These are phyloP conservation scores for Stachybotrys elegans DNA, from an alignment of 2,329 filamentous ascomycete genomes.

Conservation along the genomic window DNA sequence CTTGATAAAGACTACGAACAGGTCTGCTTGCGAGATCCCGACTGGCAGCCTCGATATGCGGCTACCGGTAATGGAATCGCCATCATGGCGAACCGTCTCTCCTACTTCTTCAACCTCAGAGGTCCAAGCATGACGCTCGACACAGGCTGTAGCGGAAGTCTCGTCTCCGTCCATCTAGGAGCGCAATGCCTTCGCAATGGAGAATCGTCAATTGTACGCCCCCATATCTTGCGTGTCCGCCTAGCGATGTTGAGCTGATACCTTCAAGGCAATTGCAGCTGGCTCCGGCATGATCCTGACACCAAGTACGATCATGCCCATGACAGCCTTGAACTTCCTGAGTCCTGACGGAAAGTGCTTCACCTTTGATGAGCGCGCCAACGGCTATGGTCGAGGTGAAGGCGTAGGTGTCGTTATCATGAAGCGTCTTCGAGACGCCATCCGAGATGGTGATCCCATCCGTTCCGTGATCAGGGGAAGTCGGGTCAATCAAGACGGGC, in stretches of 20 bases:
- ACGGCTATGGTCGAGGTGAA: constrained; percentile 62
- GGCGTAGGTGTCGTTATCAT: constrained; percentile 55
- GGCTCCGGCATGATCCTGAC: constrained; percentile 49
- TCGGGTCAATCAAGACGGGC: constrained; percentile 52
- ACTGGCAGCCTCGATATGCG: constrained; percentile 45
- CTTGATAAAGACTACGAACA: constrained; percentile 40
- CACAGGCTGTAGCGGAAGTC: constrained; percentile 53
- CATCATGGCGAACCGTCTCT: constrained; percentile 51
- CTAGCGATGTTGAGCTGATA: no score
- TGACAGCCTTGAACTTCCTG: constrained; percentile 49
- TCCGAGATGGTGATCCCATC: constrained; percentile 54
- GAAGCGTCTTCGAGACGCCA: constrained; percentile 53
- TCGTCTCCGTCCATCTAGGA: constrained; percentile 50
- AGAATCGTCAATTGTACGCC: constrained; percentile 34
- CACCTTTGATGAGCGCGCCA: constrained; percentile 53
- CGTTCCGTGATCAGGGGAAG: constrained; percentile 50
- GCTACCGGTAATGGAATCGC: constrained; percentile 49
- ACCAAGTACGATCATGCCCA: constrained; percentile 50
- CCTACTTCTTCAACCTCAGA: constrained; percentile 48
- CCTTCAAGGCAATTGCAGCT: constrained; percentile 46
- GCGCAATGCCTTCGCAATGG: constrained; percentile 41
- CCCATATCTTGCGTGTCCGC: no score
- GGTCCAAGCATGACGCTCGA: constrained; percentile 55
- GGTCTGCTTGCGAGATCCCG: constrained; percentile 42
- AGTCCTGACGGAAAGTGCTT: constrained; percentile 45